A percentile compares a stretch with the other conserved stretches of the same genome.
Conservation (phyloP, 2,329 filamentous ascomycete genomes). For the Epichloe hybrida region DNA sequence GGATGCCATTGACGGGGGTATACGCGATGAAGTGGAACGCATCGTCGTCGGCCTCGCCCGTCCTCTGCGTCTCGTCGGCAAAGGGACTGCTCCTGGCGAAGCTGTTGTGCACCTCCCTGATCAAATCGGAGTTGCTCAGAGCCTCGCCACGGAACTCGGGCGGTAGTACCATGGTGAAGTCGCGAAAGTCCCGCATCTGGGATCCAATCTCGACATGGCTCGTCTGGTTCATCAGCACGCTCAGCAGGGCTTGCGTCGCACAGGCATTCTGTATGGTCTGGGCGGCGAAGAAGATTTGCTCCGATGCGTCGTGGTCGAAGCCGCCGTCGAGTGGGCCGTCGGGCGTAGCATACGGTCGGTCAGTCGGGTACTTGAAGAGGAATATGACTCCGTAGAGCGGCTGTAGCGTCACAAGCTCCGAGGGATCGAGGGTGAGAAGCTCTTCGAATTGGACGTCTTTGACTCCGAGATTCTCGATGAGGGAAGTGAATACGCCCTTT, state of each 20-base stretch:
- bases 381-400: slow-evolving; percentile 94
- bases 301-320: slow-evolving; percentile 63
- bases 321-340: slow-evolving; percentile 64
- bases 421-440: slow-evolving; percentile 74
- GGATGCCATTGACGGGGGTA: slow-evolving; percentile 60
- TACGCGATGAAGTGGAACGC: slow-evolving; percentile 98
- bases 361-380: slow-evolving; percentile 89
- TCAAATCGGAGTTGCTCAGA: slow-evolving; percentile 50
- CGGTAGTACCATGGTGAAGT: slow-evolving; percentile 76
- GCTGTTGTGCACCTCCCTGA: slow-evolving; percentile 74
- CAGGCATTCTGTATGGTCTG: slow-evolving; percentile 99
- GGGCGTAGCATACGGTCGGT: slow-evolving; percentile 44
- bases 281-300: slow-evolving; percentile 80
- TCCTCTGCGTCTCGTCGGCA: slow-evolving; percentile 66
- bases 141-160: slow-evolving; percentile 53
- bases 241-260: slow-evolving; percentile 88
- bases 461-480: slow-evolving; percentile 83
- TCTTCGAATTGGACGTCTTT: slow-evolving; percentile 95
- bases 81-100: slow-evolving; percentile 86
- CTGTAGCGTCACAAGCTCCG: slow-evolving; percentile 55
- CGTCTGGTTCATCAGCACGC: slow-evolving; percentile 77
- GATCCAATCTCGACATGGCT: slow-evolving; percentile 57
- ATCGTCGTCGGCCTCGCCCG: slow-evolving; percentile 67
- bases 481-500: slow-evolving; percentile 86
- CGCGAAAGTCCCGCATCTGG: slow-evolving; percentile 64